These are phyloP conservation scores for Gastrolobium villosum DNA, from an alignment of 306 rosid species.

Conservation along the genomic window DNA sequence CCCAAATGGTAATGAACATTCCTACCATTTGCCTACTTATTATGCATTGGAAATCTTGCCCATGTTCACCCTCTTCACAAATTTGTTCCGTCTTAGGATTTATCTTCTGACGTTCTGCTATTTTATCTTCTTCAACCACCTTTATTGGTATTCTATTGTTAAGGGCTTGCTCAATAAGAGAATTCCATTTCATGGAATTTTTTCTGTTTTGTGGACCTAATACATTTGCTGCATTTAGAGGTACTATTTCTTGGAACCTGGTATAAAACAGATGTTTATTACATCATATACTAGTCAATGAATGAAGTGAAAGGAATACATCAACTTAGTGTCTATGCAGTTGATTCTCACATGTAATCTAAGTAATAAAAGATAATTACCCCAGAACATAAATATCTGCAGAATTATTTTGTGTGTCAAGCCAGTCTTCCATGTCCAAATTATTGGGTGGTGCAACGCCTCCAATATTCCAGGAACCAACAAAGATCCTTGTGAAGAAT, in stretches of 20 bases:
- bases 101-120: conserved; percentile 55
- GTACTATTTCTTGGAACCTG: conserved; percentile 97
- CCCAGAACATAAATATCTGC: conserved; percentile 87
- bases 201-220: conserved; percentile 65
- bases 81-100: conserved; percentile 54
- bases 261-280: not conserved
- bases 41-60: conserved; percentile 68
- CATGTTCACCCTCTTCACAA: conserved; percentile 35
- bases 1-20: conserved; percentile 80
- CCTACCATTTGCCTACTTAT: conserved; percentile 89
- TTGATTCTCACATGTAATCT: conserved; percentile 15
- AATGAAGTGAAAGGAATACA: conserved; percentile 9
- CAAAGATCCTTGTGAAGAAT: conserved; percentile 67
- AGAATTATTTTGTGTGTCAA: conserved; percentile 55
- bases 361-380: conserved; percentile 54
- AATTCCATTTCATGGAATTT: conserved; percentile 70
- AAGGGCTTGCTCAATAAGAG: conserved; percentile 65
- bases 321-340: conserved; percentile 21
- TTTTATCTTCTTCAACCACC: conserved; percentile 42
- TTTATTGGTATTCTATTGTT: conserved; percentile 56
- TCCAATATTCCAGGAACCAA: conserved; percentile 94
- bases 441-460: conserved; percentile 78
- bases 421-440: conserved; percentile 75
- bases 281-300: conserved; percentile 9
- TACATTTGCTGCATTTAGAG: conserved; percentile 76